These are phyloP conservation scores for Penstemon eatonii DNA, from an alignment of 257 asterid genomes.

Conservation along the genomic window DNA sequence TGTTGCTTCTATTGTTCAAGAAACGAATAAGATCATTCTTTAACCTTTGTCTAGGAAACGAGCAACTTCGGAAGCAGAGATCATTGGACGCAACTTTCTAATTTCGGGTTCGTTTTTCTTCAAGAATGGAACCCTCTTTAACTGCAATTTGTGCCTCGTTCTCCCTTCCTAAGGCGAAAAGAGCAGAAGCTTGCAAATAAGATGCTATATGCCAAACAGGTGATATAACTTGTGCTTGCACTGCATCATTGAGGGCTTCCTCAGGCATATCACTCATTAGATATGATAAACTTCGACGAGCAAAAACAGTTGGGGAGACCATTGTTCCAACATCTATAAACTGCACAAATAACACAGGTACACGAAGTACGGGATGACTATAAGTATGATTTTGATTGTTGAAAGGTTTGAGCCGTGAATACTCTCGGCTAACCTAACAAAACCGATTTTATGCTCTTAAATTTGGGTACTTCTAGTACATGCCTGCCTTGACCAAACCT, in stretches of 20 bases:
- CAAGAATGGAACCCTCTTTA: slow-evolving; percentile 68
- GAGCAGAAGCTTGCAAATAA: slow-evolving; percentile 63
- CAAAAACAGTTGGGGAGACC: slow-evolving; percentile 70
- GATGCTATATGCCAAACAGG: slow-evolving; percentile 79
- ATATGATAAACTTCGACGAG: slow-evolving; percentile 68
- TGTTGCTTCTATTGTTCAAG: background rate
- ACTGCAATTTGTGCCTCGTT: slow-evolving; percentile 75
- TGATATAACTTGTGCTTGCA: slow-evolving; percentile 70
- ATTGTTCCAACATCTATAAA: slow-evolving; percentile 70
- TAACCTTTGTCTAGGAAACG: slow-evolving; percentile 17
- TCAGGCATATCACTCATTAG: slow-evolving; percentile 62
- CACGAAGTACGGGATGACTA: background rate
- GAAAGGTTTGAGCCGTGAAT: too few species aligned
- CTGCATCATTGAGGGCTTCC: slow-evolving; percentile 69
- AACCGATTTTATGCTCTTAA: too few species aligned
- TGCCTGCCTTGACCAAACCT: too few species aligned
- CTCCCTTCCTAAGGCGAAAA: slow-evolving; percentile 63
- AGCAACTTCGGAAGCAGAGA: slow-evolving; percentile 12
- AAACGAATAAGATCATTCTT: slow-evolving; percentile 19
- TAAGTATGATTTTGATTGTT: too few species aligned
- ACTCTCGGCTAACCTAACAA: too few species aligned
- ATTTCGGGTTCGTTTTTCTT: slow-evolving; percentile 55
- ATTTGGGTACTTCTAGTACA: too few species aligned
- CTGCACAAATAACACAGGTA: slow-evolving; percentile 37
- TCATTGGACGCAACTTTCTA: background rate